Base-by-base conservation (phyloP, 169 alveolate genomes). In the Cryptosporidium bovis region DNA sequence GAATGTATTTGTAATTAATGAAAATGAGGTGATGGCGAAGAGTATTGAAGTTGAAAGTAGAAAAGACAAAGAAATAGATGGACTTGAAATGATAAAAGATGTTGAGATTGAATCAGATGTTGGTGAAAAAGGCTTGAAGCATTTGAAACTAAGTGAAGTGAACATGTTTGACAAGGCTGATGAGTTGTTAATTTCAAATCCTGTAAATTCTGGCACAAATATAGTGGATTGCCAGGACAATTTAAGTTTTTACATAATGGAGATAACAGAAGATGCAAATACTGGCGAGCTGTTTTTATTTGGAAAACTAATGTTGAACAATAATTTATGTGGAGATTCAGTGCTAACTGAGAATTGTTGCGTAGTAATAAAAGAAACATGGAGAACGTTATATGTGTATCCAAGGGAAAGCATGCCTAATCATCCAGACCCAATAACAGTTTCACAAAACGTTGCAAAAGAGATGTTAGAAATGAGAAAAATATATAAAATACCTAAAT, bases 361-460 rank as follows among this genome's bases (percentile, higher is more conserved):
- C 24, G 46, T 77, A 27, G 71, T 77, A 24, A 60, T 77, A 13
- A 56, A 77, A 48, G 71, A 77, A 31, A 77, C 87, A 5, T 77
- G 71, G 69, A 77, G 64, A 77, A 58, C 77, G 24, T 60, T 77
- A 48, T 77, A 77, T 60, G 51, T 77, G 36, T 77, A 77, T 44
- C 87, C 87, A 24, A 77, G 64, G 58, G 87, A 77, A 40, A 62
- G 77, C 60, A 10, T 24, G 3, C 87, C 87, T 13, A 62, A 77
- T 2, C 87, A 77, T 34, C 77, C 71, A 40, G 71, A 77, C 48
- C 87, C 87, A 8, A 44, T 77, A 29, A 12, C 69, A 44, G 65
- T 58, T 60, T 77, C 65, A 6, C 87, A 77, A 7, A 33, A 27
- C 8, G 87, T 77, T 40, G 87, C 87, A 60, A 77, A 77, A 31